Evolutionary conservation across 176 grass and related monocot genomes (phyloP), one percentile per base, ranked within the genome.

Genomic region (Aegilops tauschii): DNA sequence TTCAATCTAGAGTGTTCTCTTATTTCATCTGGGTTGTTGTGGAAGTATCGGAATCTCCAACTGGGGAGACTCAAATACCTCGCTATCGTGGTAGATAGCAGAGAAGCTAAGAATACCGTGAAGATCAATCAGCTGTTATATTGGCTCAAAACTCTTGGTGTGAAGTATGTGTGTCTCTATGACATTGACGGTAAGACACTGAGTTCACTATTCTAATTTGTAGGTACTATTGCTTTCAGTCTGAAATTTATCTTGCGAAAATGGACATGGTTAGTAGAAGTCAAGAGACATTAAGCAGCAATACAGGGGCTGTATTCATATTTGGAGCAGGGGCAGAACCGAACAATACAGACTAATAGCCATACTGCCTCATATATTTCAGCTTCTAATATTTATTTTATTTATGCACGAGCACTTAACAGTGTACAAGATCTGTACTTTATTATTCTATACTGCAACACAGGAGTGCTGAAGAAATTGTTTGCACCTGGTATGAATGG

Each of bases 51-150:
- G 70, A 89, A 92, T 85, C 82, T 98, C 67, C 73, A 88, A 8
- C 80, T 94, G 47, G 81, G 79, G 21, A 87, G 68, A 65, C 89
- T 98, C 28, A 85, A 75, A 36, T 79, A 82, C 66, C 87, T 98
- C 54, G 97, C 94, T 63, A 75, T 98, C 69, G 92, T 98, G 61
- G 79, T 98, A 77, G 97, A 96, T 82, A 98, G 94, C 80, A 91
- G 86, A 88, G 97, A 98, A 90, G 94, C 97, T 84, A 93, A 83
- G 86, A 89, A 90, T 79, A 90, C 61, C 4, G 58, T 2, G 23
- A 94, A 98, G 82, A 79, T 96, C 47, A 83, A 90, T 58, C 90
- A 87, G 27, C 88, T 96, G 86, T 56, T 98, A 74, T 82, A 9
- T 32, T 96, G 92, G 92, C 81, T 98, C 32, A 87, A 89, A 78